Percentiles rank a stretch among this genome's conserved stretches.
Conservation (phyloP, 352 stramenopile species). For the Phytophthora sp. region DNA sequence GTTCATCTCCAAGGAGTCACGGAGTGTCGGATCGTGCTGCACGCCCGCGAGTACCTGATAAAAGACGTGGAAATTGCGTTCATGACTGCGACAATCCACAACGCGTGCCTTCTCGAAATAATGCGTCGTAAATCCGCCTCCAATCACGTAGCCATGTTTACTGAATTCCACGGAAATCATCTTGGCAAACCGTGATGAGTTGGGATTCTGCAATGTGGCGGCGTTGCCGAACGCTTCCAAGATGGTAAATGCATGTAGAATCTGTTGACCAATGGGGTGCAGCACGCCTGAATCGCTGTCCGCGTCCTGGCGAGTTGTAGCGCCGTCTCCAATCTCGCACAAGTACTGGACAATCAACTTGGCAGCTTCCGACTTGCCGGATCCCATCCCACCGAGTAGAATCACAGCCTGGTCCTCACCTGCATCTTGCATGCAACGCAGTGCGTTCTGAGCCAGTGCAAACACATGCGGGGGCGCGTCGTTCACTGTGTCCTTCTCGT, state of each 20-base stretch:
- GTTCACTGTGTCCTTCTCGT: constrained; percentile 63
- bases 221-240: constrained; percentile 82
- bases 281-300: constrained; percentile 60
- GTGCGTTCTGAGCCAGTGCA: constrained; percentile 77
- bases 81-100: constrained; percentile 67
- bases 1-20: constrained; percentile 75
- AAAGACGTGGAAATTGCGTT: constrained; percentile 95
- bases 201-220: constrained; percentile 60
- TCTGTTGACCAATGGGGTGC: constrained; percentile 82
- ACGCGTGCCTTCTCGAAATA: constrained; percentile 89
- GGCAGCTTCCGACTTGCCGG: constrained; percentile 79
- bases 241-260: constrained; percentile 82
- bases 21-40: constrained; percentile 70
- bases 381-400: constrained; percentile 72
- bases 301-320: constrained; percentile 37
- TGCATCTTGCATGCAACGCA: constrained; percentile 80
- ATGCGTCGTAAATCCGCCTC: constrained; percentile 81
- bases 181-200: constrained; percentile 82
- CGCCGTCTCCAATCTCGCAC: constrained; percentile 77
- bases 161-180: constrained; percentile 88
- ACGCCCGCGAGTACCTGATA: constrained; percentile 90
- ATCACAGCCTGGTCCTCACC: constrained; percentile 83
- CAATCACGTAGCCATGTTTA: constrained; percentile 77
- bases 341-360: constrained; percentile 87
- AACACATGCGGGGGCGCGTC: constrained; percentile 80